These are phyloP conservation scores for Avicennia marina DNA, from an alignment of 257 asterid genomes.

Conservation along the genomic window DNA sequence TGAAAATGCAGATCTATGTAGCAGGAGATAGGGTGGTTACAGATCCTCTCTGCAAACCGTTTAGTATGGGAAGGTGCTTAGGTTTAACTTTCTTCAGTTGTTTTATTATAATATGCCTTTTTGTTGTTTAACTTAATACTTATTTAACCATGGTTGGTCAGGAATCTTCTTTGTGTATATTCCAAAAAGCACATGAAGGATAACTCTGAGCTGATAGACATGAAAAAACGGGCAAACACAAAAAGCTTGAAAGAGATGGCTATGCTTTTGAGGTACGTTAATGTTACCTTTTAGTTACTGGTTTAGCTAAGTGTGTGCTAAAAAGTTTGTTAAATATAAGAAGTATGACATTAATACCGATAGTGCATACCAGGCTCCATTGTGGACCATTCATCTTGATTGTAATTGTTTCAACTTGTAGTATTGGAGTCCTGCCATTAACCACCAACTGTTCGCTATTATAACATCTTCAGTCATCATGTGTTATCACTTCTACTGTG, in stretches of 20 bases:
- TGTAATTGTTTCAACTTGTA: too few species aligned
- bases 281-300: not conserved
- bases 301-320: not conserved
- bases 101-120: conserved; percentile 15
- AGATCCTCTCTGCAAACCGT: conserved; percentile 97
- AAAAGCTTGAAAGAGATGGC: conserved; percentile 97
- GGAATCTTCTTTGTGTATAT: conserved; percentile 93
- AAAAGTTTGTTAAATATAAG: too few species aligned
- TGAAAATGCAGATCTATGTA: conserved; percentile 67
- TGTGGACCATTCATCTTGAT: too few species aligned
- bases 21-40: conserved; percentile 97
- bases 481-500: too few species aligned
- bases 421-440: too few species aligned
- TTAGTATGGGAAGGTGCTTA: conserved; percentile 95
- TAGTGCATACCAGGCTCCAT: too few species aligned
- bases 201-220: conserved; percentile 73
- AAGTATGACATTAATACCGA: too few species aligned
- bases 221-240: conserved; percentile 84
- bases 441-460: too few species aligned
- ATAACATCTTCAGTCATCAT: too few species aligned
- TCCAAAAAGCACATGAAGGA: conserved; percentile 94
- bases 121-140: conserved; percentile 16
- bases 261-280: conserved; percentile 65
- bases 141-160: conserved; percentile 26
- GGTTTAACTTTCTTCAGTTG: conserved; percentile 3